A percentile compares a stretch with the other conserved stretches of the same genome.
These are phyloP conservation scores for Pichia californica DNA, from an alignment of 805 yeast genomes.

Conservation along the genomic window DNA sequence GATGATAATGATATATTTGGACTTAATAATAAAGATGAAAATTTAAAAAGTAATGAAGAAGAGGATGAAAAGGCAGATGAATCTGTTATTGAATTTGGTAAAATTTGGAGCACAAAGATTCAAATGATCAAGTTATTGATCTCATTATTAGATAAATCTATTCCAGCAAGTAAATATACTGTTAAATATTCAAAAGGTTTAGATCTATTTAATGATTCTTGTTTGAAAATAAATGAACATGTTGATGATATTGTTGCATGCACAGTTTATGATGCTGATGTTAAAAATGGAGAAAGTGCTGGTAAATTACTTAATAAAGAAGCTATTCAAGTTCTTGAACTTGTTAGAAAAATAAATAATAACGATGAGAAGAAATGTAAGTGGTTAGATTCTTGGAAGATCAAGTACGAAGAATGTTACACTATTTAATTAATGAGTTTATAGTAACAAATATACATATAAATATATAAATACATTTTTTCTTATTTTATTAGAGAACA, in stretches of 20 bases:
- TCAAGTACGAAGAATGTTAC: constrained; percentile 32
- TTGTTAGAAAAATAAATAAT: constrained; percentile 42
- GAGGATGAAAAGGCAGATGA: constrained; percentile 24
- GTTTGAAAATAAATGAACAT: constrained; percentile 36
- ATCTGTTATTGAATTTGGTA: constrained; percentile 29
- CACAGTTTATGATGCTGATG: constrained; percentile 39
- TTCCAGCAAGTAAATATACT: constrained; percentile 34
- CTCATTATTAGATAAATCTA: constrained; percentile 51
- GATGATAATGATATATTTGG: constrained; percentile 47
- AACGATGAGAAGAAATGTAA: constrained; percentile 45
- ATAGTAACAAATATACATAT: no score
- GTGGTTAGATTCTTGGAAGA: constrained; percentile 52
- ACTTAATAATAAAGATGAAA: constrained; percentile 16
- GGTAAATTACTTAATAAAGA: constrained; percentile 17
- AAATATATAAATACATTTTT: no score
- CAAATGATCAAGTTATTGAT: constrained; percentile 53
- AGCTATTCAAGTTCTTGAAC: constrained; percentile 26
- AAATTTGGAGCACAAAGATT: constrained; percentile 45
- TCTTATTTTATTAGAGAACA: no score
- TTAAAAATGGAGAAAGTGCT: constrained; percentile 29
- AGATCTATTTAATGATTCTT: constrained; percentile 41
- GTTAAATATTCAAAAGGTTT: constrained; percentile 34
- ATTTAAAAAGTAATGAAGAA: constrained; percentile 18
- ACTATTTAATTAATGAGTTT: neutral
- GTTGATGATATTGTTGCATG: constrained; percentile 57